These are phyloP conservation scores for Eimeria praecox DNA, from an alignment of 169 alveolate genomes.

Conservation along the genomic window DNA sequence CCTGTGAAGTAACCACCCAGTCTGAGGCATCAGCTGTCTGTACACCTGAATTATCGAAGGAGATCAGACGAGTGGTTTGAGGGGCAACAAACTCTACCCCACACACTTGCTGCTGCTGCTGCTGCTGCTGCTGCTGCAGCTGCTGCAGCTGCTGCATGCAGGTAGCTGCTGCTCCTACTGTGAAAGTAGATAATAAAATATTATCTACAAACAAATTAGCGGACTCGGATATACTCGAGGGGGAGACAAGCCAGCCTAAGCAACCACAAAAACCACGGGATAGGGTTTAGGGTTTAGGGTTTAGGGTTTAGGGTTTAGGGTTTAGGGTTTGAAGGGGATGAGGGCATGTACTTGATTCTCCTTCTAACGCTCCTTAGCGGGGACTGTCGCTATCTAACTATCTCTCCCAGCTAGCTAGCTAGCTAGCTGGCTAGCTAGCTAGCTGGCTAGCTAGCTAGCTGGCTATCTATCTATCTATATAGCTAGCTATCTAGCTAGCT, in stretches of 20 bases:
- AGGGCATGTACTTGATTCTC: no score
- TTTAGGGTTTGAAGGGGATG: no score
- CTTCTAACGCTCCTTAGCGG: no score
- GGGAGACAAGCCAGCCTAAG: not conserved
- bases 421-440: no score
- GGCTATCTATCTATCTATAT: no score
- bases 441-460: no score
- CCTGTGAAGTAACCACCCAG: not conserved
- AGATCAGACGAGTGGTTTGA: not conserved
- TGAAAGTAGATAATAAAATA: not conserved
- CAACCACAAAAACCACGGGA: not conserved
- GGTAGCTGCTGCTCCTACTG: constrained; percentile 5
- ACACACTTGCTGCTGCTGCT: not conserved
- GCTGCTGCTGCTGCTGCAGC: constrained; percentile 1
- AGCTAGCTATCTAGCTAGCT: no score
- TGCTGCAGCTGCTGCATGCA: not conserved
- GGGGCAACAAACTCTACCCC: not conserved
- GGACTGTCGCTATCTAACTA: no score
- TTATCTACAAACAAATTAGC: not conserved
- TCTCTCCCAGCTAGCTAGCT: no score
- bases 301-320: constrained; percentile 31
- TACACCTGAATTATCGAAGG: not conserved
- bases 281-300: constrained; percentile 56
- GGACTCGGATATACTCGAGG: not conserved
- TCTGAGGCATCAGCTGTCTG: not conserved